Percentiles rank a stretch among this genome's conserved stretches.
These are phyloP conservation scores for Epichloe gansuensis DNA, from an alignment of 2,329 filamentous ascomycete genomes.

Conservation along the genomic window DNA sequence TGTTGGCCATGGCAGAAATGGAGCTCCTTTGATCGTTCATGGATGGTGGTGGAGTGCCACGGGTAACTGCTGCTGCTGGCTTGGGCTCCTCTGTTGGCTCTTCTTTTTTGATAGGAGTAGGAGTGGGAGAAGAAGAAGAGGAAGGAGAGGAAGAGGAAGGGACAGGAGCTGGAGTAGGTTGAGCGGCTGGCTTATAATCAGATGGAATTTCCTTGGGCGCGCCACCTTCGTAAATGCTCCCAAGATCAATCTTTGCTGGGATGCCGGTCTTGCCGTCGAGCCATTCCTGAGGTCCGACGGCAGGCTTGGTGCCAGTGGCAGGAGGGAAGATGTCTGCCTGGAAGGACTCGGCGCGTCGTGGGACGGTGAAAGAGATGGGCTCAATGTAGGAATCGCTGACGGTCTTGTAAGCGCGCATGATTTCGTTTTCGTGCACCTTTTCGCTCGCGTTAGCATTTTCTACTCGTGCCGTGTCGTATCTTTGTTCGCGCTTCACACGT, in stretches of 20 bases:
- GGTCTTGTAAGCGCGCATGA: slow-evolving; percentile 93
- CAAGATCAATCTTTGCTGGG: slow-evolving; percentile 85
- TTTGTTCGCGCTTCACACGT: slow-evolving; percentile 16
- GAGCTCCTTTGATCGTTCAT: slow-evolving; percentile 79
- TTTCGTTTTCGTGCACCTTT: slow-evolving; percentile 84
- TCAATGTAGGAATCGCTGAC: slow-evolving; percentile 91
- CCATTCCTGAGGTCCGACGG: slow-evolving; percentile 72
- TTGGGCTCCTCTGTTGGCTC: slow-evolving; percentile 27
- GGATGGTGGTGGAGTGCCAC: slow-evolving; percentile 42
- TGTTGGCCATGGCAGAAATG: slow-evolving; percentile 72
- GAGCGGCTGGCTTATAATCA: slow-evolving; percentile 48
- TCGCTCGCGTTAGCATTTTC: slow-evolving; percentile 10
- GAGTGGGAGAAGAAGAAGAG: slow-evolving; percentile 12
- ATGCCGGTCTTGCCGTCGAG: slow-evolving; percentile 70
- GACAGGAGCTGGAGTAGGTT: slow-evolving; percentile 29
- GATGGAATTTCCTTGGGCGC: slow-evolving; percentile 64
- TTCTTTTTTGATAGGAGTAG: slow-evolving; percentile 29
- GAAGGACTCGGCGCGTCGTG: slow-evolving; percentile 84
- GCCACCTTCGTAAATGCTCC: slow-evolving; percentile 77
- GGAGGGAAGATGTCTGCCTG: slow-evolving; percentile 96
- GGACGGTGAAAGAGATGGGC: slow-evolving; percentile 94
- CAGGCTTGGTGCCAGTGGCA: slow-evolving; percentile 65
- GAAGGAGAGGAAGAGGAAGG: not conserved
- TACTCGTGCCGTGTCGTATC: not conserved
- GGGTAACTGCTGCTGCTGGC: slow-evolving; percentile 29